Base-by-base conservation (phyloP, 257 asterid genomes). In the Scutellaria barbata region DNA sequence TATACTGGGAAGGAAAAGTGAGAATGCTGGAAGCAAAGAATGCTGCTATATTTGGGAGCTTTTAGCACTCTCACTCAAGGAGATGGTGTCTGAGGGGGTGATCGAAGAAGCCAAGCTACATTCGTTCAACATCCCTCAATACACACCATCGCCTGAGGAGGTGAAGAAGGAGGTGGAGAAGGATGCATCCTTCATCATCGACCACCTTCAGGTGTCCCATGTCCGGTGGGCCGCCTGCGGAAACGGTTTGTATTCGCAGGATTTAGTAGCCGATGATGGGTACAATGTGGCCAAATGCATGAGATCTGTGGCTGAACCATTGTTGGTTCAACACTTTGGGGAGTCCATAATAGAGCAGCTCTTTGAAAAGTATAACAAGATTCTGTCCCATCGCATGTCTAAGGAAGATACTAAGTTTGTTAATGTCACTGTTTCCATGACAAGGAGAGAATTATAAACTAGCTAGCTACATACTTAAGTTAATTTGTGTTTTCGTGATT, bases 221-320 rank as follows among this genome's bases (percentile, higher is more conserved):
- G 46, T 87, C 57, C 50, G 63, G 10, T 91, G 97, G 95, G 76
- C 81, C n/a, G 80, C 80, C 2, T 79, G 75, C 41, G 72, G 81
- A 22, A 22, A 22, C 0, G 35, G 17, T 7, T 10, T 48, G 47
- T 7, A 13, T 35, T 25, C 37, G 33, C 25, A 22, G 2, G 22
- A 42, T 6, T 56, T 8, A 10, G 8, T 5, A 5, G 81, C 0
- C 0, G 80, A 74, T 0, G 73, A 66, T 43, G 92, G 85, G 7
- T 86, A 81, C 68, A 59, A 63, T 35, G 85, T 88, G 11, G 75
- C 90, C 1, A 71, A 63, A 30, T 86, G 92, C 80, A 81, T 90
- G 81, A 82, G 97, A 72, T 83, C 94, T 1, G 90, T 88, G 70
- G 84, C 84, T 1, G 96, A 90, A 63, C 86, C 96, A 2, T 37